Conservation (phyloP, 768 basidiomycete species). For the Termitomyces sp. region DNA sequence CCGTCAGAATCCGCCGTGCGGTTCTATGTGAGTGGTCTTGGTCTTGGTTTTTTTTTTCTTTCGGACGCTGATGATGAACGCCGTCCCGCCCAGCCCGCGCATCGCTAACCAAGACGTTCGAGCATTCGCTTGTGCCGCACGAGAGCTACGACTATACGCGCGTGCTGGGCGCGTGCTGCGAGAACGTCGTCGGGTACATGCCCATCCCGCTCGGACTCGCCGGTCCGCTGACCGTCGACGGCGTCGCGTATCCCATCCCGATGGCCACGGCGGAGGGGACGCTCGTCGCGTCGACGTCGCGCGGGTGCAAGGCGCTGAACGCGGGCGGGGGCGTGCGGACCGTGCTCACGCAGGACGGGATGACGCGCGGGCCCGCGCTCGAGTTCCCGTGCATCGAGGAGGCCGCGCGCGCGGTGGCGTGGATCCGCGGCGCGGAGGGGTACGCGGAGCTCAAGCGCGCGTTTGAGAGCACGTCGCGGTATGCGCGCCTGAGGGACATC, state of each 20-base stretch:
- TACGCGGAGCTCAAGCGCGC: constrained; percentile 70
- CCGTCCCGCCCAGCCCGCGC: constrained; percentile 68
- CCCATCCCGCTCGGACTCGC: constrained; percentile 95
- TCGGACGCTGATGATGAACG: background rate
- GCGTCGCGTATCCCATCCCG: constrained; percentile 79
- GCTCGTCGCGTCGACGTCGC: constrained; percentile 93
- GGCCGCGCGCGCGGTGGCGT: constrained; percentile 81
- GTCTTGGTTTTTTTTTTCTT: background rate
- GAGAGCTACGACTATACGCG: constrained; percentile 87
- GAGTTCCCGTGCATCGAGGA: constrained; percentile 81
- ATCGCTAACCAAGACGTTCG: constrained; percentile 82
- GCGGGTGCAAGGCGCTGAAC: constrained; percentile 97
- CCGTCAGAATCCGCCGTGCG: constrained; percentile 81
- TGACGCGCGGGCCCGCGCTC: constrained; percentile 99
- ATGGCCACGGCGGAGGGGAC: constrained; percentile 99
- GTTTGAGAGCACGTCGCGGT: constrained; percentile 93
- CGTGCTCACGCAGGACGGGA: constrained; percentile 85
- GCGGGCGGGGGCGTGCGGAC: constrained; percentile 94
- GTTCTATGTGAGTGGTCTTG: constrained; percentile 81
- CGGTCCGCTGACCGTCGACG: constrained; percentile 91
- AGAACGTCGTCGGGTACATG: constrained; percentile 97
- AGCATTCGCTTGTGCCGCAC: constrained; percentile 78
- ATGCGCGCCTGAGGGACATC: constrained; percentile 79
- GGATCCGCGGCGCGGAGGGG: constrained; percentile 81
- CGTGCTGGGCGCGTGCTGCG: constrained; percentile 95